Evolutionary conservation across 2,329 filamentous ascomycete genomes (phyloP).

Genomic region (Alternaria atra): DNA sequence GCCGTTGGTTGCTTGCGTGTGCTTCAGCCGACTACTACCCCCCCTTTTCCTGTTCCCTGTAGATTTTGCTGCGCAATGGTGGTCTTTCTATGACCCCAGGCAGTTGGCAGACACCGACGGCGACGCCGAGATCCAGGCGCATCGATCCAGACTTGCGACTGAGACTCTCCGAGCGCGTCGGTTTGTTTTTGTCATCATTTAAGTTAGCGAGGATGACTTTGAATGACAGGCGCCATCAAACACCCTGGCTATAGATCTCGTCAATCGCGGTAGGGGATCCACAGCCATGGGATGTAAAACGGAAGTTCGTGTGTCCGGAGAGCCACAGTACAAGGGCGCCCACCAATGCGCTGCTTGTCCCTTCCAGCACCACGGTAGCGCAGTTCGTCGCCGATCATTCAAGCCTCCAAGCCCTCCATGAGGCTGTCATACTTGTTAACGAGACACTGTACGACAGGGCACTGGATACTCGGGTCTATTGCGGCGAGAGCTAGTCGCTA

Average conservation of each 20-base stretch:
- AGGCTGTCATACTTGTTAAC: slow-evolving; percentile 6
- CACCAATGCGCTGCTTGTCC: slow-evolving; percentile 21
- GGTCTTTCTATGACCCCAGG: slow-evolving; percentile 7
- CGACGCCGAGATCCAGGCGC: slow-evolving; percentile 27
- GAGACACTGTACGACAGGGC: slow-evolving; percentile 3
- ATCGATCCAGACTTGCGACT: slow-evolving; percentile 9
- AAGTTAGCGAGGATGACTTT: neutral
- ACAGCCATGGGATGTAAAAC: slow-evolving; percentile 22
- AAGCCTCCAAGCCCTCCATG: slow-evolving; percentile 8
- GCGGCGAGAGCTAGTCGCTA: slow-evolving; percentile 4
- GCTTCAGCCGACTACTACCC: slow-evolving; percentile 36
- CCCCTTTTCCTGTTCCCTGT: slow-evolving; percentile 12
- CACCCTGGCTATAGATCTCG: slow-evolving; percentile 21
- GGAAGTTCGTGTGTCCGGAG: slow-evolving; percentile 19
- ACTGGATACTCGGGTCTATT: neutral
- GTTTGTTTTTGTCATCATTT: slow-evolving; percentile 16
- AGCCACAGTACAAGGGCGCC: slow-evolving; percentile 8
- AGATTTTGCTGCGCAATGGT: slow-evolving; percentile 20
- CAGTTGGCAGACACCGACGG: slow-evolving; percentile 26
- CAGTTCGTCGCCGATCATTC: slow-evolving; percentile 35
- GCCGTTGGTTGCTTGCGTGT: slow-evolving; percentile 19
- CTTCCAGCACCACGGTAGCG: slow-evolving; percentile 21
- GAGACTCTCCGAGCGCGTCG: neutral
- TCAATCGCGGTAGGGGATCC: slow-evolving; percentile 22
- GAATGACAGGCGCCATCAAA: slow-evolving; percentile 33